Conservation (phyloP, 202 grass and related monocot species). For the Schoenoplectus tabernaemontani region DNA sequence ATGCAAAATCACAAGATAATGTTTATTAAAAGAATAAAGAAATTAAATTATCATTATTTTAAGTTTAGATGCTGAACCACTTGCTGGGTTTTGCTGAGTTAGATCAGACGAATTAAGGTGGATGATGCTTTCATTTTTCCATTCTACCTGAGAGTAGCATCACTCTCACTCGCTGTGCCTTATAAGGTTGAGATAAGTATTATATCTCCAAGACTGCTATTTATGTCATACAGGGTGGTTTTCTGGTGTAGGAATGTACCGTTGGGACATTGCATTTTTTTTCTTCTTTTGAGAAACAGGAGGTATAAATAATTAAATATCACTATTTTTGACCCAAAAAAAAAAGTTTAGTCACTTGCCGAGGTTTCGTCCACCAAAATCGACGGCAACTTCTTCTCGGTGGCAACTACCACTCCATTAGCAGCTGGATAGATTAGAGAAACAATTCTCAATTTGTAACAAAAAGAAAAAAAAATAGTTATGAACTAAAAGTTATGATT, state of each 20-base stretch:
- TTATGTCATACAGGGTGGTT: not conserved
- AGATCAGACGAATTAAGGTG: not conserved
- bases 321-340: not conserved
- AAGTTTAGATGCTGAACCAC: not conserved
- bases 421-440: constrained; percentile 38
- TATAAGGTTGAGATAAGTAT: not conserved
- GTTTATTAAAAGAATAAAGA: not conserved
- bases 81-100: constrained; percentile 1
- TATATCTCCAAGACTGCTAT: not conserved
- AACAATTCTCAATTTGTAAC: not conserved
- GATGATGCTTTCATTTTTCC: not conserved
- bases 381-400: constrained; percentile 69
- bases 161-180: not conserved
- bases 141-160: not conserved
- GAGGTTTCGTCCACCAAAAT: constrained; percentile 81
- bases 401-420: constrained; percentile 68
- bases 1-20: constrained; percentile 5
- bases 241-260: not conserved
- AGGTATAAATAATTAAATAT: not conserved
- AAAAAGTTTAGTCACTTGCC: constrained; percentile 20
- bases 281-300: not conserved
- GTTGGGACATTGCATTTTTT: not conserved
- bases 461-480: not conserved
- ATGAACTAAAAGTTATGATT: not conserved
- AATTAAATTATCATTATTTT: not conserved